These are phyloP conservation scores for Ochromonas danica DNA, from an alignment of 108 stramenopile genomes.

Conservation along the genomic window DNA sequence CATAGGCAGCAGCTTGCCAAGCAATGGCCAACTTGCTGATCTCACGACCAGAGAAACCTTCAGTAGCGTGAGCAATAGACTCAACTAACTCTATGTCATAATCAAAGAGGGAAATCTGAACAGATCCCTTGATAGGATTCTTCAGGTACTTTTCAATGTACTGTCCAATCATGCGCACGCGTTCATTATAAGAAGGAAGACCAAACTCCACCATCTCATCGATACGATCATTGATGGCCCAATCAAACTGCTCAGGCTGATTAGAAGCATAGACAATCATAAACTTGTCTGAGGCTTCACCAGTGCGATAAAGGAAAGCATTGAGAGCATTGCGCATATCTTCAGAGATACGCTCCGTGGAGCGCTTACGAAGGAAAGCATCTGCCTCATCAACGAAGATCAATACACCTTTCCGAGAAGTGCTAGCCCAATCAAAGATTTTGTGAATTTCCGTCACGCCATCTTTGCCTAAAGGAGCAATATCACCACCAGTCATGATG, in stretches of 20 bases:
- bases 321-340: constrained; percentile 97
- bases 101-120: constrained; percentile 69
- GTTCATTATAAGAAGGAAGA: constrained; percentile 78
- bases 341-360: constrained; percentile 82
- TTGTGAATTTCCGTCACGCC: constrained; percentile 98
- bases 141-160: constrained; percentile 95
- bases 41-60: constrained; percentile 92
- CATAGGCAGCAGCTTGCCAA: constrained; percentile 97
- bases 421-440: constrained; percentile 97
- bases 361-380: constrained; percentile 90
- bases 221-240: constrained; percentile 94
- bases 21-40: constrained; percentile 97
- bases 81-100: constrained; percentile 80
- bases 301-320: constrained; percentile 90
- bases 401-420: constrained; percentile 81
- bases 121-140: constrained; percentile 66
- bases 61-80: constrained; percentile 73
- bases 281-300: constrained; percentile 79
- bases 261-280: constrained; percentile 99
- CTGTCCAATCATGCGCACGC: constrained; percentile 82
- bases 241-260: constrained; percentile 94
- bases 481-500: constrained; percentile 96
- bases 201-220: constrained; percentile 98
- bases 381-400: constrained; percentile 99
- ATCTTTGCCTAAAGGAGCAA: constrained; percentile 95